Evolutionary conservation across 495 filamentous ascomycete genomes (phyloP).

Genomic region (Aspergillus haitiensis): DNA sequence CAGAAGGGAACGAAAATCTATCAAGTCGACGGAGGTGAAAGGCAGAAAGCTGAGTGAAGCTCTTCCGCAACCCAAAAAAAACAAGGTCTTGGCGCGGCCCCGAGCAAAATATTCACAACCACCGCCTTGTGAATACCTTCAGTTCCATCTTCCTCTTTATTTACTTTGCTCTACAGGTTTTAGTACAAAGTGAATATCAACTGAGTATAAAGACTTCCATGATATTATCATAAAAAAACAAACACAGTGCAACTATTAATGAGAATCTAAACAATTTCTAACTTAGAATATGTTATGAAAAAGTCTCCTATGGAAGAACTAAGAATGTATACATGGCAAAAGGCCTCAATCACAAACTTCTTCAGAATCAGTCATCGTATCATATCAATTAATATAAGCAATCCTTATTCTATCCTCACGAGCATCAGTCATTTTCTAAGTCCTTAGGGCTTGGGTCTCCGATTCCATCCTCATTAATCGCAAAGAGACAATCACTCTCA

Average conservation of each 20-base stretch:
- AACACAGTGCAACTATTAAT: too few relatives aligned
- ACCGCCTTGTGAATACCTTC: conserved; percentile 19
- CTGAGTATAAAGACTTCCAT: too few relatives aligned
- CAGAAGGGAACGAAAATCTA: conserved; percentile 26
- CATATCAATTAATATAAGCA: conserved; percentile 33
- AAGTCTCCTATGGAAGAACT: conserved; percentile 8
- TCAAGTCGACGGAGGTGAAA: conserved; percentile 23
- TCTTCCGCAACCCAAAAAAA: conserved; percentile 40
- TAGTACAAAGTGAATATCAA: background rate
- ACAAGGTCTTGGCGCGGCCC: conserved; percentile 45
- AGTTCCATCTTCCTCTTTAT: background rate
- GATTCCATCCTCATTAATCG: conserved; percentile 95
- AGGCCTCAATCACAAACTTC: conserved; percentile 14
- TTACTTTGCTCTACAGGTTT: background rate
- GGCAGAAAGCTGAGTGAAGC: conserved; percentile 47
- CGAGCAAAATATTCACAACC: conserved; percentile 16
- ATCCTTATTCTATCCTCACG: background rate
- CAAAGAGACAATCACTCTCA: conserved; percentile 94
- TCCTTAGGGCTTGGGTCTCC: conserved; percentile 95
- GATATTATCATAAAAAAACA: too few relatives aligned
- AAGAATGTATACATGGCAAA: conserved; percentile 20
- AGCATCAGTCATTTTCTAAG: conserved; percentile 69
- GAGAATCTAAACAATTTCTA: background rate
- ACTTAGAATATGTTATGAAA: background rate
- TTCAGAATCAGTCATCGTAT: conserved; percentile 26